Evolutionary conservation across 441 rosid genomes (phyloP).

Genomic region (Omphalea diandra): DNA sequence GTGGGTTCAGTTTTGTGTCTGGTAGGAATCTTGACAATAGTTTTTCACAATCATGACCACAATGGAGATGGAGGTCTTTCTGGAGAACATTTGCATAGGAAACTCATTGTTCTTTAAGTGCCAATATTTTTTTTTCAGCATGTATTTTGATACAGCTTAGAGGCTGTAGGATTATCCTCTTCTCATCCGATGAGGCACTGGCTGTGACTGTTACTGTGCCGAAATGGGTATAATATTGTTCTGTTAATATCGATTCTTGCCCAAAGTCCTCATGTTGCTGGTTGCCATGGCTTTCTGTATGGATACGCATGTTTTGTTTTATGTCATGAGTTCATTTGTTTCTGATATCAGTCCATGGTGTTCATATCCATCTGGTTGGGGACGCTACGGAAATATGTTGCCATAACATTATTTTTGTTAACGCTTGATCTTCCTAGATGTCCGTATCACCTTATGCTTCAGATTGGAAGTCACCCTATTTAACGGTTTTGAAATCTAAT

Average conservation of each 20-base stretch:
- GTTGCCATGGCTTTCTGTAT: neutral
- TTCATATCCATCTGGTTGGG: neutral
- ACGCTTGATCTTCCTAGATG: neutral
- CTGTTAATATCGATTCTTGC: neutral
- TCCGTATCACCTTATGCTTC: neutral
- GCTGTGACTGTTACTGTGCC: neutral
- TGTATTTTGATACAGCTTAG: slow-evolving; percentile 1
- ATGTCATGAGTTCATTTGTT: too few species aligned
- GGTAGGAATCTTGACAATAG: slow-evolving; percentile 82
- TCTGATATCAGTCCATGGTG: neutral
- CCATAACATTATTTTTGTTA: neutral
- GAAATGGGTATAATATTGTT: neutral
- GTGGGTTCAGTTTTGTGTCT: slow-evolving; percentile 90
- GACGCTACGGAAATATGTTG: neutral
- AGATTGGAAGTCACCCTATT: neutral
- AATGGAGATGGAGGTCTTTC: slow-evolving; percentile 26
- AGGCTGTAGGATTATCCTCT: too few species aligned
- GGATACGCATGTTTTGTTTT: neutral
- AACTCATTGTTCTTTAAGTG: slow-evolving; percentile 9
- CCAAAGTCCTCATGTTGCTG: neutral
- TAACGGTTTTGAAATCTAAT: neutral
- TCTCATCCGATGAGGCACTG: too few species aligned
- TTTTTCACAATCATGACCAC: slow-evolving; percentile 82
- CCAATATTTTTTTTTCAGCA: neutral
- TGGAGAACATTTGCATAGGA: slow-evolving; percentile 20